Evolutionary conservation across 2,329 filamentous ascomycete genomes (phyloP).

Genomic region (Pezicula radicicola): DNA sequence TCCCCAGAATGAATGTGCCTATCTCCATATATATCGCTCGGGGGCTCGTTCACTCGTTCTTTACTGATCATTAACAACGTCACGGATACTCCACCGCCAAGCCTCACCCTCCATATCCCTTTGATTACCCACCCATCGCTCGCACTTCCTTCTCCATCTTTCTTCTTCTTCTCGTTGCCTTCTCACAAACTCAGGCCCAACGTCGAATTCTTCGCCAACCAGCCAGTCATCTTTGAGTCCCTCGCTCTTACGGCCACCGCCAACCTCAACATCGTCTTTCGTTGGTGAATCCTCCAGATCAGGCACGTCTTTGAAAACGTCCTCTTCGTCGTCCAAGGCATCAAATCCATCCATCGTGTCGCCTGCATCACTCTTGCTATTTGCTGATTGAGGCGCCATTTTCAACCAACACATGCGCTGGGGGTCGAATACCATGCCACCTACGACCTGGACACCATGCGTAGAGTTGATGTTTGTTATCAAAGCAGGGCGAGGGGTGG

Average conservation of each 20-base stretch:
- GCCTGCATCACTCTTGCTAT: slow-evolving; percentile 43
- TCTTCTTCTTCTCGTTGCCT: slow-evolving; percentile 90
- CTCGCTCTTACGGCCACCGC: slow-evolving; percentile 54
- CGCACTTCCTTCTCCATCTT: slow-evolving; percentile 84
- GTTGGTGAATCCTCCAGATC: slow-evolving; percentile 69
- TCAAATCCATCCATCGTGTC: slow-evolving; percentile 64
- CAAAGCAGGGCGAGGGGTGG: slow-evolving; percentile 68
- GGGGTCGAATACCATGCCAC: slow-evolving; percentile 98
- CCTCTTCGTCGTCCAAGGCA: slow-evolving; percentile 80
- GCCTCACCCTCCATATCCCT: slow-evolving; percentile 47
- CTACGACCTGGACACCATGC: slow-evolving; percentile 87
- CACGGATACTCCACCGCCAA: slow-evolving; percentile 77
- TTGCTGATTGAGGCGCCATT: slow-evolving; percentile 46
- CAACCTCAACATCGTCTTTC: slow-evolving; percentile 38
- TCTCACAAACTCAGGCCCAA: slow-evolving; percentile 89
- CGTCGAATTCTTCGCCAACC: slow-evolving; percentile 95
- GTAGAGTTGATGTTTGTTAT: slow-evolving; percentile 86
- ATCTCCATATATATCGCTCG: not conserved
- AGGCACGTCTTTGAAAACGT: slow-evolving; percentile 92
- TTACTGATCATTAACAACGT: slow-evolving; percentile 40
- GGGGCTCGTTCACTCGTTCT: no score
- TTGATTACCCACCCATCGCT: slow-evolving; percentile 72
- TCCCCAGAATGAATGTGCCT: not conserved
- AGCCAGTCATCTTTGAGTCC: slow-evolving; percentile 71
- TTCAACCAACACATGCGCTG: slow-evolving; percentile 98